Evolutionary conservation across 768 basidiomycete genomes (phyloP).

Genomic region (Boletus insuetus): DNA sequence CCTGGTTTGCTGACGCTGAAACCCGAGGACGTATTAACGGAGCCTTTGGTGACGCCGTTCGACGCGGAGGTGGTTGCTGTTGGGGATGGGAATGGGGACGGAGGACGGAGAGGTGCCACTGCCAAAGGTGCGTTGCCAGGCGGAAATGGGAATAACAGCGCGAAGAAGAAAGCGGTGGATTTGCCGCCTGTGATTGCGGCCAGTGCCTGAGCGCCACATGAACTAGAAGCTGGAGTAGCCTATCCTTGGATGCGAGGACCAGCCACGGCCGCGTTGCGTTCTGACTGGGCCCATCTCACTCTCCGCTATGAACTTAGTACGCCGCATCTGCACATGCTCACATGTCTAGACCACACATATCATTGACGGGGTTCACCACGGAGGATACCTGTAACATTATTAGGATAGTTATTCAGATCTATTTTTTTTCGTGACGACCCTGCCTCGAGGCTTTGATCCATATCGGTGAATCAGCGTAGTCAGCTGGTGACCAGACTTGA

Average conservation of each 20-base stretch:
- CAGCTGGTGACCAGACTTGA: too few relatives aligned
- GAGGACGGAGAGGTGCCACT: neutral
- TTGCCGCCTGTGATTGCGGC: constrained; percentile 36
- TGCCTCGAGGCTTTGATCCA: neutral
- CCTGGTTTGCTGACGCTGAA: constrained; percentile 18
- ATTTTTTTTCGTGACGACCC: neutral
- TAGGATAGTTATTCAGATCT: constrained; percentile 25
- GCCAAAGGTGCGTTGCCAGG: constrained; percentile 9
- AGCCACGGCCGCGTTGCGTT: too few relatives aligned
- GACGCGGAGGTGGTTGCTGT: constrained; percentile 6
- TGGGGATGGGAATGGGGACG: constrained; percentile 8
- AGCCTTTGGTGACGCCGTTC: constrained; percentile 11
- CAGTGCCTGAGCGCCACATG: constrained; percentile 25
- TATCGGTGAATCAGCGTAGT: too few relatives aligned
- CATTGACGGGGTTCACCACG: neutral
- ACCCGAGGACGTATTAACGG: constrained; percentile 21
- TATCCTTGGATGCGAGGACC: neutral
- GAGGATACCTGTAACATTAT: constrained; percentile 38
- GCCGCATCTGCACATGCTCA: neutral
- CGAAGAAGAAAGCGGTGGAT: constrained; percentile 28
- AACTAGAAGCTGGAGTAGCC: too few relatives aligned
- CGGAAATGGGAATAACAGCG: constrained; percentile 9
- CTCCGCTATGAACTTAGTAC: neutral
- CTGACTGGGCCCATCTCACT: too few relatives aligned
- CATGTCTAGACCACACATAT: constrained; percentile 15